These are phyloP conservation scores for Musa beccarii DNA, from an alignment of 176 grass and related monocot species.

Conservation along the genomic window DNA sequence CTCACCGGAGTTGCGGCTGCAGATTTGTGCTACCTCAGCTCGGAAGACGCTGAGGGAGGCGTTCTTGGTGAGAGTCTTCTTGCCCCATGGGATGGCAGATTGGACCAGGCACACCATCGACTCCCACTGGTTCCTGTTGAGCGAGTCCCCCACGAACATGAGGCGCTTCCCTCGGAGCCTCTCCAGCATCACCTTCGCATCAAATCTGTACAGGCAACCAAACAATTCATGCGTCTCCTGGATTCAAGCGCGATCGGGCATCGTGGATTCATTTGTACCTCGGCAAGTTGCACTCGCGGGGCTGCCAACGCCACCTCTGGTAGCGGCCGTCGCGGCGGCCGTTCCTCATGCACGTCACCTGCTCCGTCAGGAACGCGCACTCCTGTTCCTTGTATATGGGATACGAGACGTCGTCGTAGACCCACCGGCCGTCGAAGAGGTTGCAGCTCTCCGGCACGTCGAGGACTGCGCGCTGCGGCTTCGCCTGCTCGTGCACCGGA, in stretches of 20 bases:
- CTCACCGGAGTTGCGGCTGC: neutral
- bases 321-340: constrained; percentile 70
- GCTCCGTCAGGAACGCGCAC: constrained; percentile 97
- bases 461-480: constrained; percentile 25
- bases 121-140: constrained; percentile 78
- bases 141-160: constrained; percentile 73
- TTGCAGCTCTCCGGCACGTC: constrained; percentile 63
- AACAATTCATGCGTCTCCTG: neutral
- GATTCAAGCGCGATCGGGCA: neutral
- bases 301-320: constrained; percentile 95
- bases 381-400: constrained; percentile 70
- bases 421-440: constrained; percentile 64
- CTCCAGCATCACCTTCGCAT: constrained; percentile 43
- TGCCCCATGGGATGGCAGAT: constrained; percentile 35
- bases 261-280: constrained; percentile 20
- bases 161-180: constrained; percentile 53
- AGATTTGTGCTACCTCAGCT: constrained; percentile 32
- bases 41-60: constrained; percentile 53
- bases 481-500: constrained; percentile 6
- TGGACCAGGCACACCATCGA: constrained; percentile 78
- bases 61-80: constrained; percentile 67
- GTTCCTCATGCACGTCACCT: constrained; percentile 97
- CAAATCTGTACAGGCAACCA: constrained; percentile 28
- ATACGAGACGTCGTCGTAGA: constrained; percentile 63
- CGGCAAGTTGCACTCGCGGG: constrained; percentile 60